phyloP scores from a whole-genome alignment of 768 basidiomycete genomes.

The Auriscalpium vulgare region DNA sequence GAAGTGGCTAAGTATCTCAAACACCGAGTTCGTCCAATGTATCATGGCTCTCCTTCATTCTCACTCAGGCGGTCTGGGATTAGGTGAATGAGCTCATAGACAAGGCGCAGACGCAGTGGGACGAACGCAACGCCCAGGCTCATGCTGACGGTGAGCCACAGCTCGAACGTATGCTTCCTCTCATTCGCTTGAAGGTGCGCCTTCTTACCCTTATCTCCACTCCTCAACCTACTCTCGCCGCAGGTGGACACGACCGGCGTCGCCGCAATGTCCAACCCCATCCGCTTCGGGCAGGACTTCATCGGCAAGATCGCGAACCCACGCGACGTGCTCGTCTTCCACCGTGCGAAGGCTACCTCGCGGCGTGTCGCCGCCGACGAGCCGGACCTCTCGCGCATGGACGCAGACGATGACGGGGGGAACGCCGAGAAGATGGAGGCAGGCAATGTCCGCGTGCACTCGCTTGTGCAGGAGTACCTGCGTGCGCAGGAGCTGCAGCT shows the following conservation, averaged over 20 bases:
- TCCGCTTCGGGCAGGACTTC: slow-evolving; percentile 95
- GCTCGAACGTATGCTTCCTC: slow-evolving; percentile 69
- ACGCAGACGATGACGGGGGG: slow-evolving; percentile 30
- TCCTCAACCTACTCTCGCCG: not conserved
- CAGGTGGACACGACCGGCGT: slow-evolving; percentile 90
- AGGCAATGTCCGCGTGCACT: slow-evolving; percentile 75
- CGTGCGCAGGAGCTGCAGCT: slow-evolving; percentile 89
- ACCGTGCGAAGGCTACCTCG: slow-evolving; percentile 64
- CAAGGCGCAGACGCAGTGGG: slow-evolving; percentile 71
- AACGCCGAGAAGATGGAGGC: slow-evolving; percentile 29
- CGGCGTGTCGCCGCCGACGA: slow-evolving; percentile 64
- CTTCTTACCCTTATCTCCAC: not conserved
- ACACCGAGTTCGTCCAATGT: slow-evolving; percentile 38
- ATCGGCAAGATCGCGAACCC: slow-evolving; percentile 89
- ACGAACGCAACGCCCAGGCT: slow-evolving; percentile 61
- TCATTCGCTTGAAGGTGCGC: slow-evolving; percentile 73
- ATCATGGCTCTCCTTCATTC: not conserved
- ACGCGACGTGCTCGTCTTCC: slow-evolving; percentile 85
- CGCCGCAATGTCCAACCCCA: slow-evolving; percentile 88
- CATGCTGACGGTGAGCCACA: slow-evolving; percentile 54
- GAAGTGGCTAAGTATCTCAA: slow-evolving; percentile 78
- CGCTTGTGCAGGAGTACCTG: slow-evolving; percentile 87
- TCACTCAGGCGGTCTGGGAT: not conserved
- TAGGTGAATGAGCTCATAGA: slow-evolving; percentile 77
- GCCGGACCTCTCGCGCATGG: slow-evolving; percentile 51